A percentile compares a stretch with the other conserved stretches of the same genome.
Conservation (phyloP, 441 rosid genomes). For the Caryocar brasiliense region DNA sequence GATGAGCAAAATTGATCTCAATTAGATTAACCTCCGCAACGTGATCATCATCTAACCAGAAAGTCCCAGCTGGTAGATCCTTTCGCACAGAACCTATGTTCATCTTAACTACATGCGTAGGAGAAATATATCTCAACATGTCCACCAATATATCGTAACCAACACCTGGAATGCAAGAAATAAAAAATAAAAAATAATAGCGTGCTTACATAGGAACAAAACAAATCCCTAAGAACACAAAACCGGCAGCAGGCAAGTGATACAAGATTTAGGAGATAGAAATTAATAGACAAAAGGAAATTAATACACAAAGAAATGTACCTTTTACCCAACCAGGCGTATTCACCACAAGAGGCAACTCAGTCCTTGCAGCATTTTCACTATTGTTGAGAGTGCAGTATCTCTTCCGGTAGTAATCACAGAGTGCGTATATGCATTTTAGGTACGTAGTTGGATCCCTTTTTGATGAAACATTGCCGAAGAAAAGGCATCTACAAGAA, state of each 20-base stretch:
- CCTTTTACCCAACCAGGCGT: constrained; percentile 99
- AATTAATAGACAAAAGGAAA: background rate
- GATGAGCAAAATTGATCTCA: constrained; percentile 60
- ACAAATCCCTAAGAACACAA: background rate
- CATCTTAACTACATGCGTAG: constrained; percentile 83
- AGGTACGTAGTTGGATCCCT: constrained; percentile 75
- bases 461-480: constrained; percentile 78
- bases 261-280: background rate
- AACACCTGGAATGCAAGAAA: constrained; percentile 38
- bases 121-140: constrained; percentile 51
- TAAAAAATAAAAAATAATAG: background rate
- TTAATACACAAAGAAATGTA: constrained; percentile 9
- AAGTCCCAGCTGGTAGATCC: constrained; percentile 69
- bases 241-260: background rate
- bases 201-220: background rate
- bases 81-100: constrained; percentile 48
- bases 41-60: constrained; percentile 53
- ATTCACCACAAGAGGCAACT: constrained; percentile 72
- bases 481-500: constrained; percentile 63
- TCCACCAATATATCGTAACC: constrained; percentile 84
- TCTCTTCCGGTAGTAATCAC: constrained; percentile 47
- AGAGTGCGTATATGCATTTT: constrained; percentile 43
- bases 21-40: constrained; percentile 37
- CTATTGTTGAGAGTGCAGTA: constrained; percentile 22
- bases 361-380: constrained; percentile 27